Base-by-base conservation (phyloP, 495 filamentous ascomycete genomes). In the Achaetomiella virescens region DNA sequence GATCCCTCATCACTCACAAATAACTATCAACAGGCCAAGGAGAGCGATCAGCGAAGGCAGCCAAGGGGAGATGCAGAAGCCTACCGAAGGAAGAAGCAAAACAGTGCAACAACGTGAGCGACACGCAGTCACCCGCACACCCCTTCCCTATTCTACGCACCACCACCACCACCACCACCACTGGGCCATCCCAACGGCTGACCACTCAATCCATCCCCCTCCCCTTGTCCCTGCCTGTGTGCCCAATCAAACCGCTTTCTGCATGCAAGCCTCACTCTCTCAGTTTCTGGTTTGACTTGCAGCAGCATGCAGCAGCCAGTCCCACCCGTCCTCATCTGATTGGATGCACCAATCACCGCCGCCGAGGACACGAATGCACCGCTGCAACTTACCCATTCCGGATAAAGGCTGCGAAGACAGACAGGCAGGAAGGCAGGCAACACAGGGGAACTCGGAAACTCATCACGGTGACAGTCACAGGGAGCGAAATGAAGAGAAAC, bases 181-280 rank as follows among this genome's bases (percentile, higher is more conserved):
- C 27, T 31, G n/a, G n/a, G n/a, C 27, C 27, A 6, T 2, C 15
- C 5, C 36, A 38, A 38, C 36, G 36, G 36, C 36, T 15, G 36
- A 11, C 36, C 15, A n/a, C 27, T 5, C 27, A 31, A 35, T 38
- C 17, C 36, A 38, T 38, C 14, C 36, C 29, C 9, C 31, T n/a
- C n/a, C n/a, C n/a, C n/a, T n/a, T n/a, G n/a, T n/a, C n/a, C n/a
- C n/a, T n/a, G n/a, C n/a, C n/a, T 31, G 46, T 33, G 20, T 49
- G 46, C 48, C 49, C 27, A 52, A 22, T 29, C 33, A 51, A 27
- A 15, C 1, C 18, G 0, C 8, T 18, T 22, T 21, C 24, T 40
- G 33, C 35, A 51, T 40, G 48, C 48, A 51, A 51, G 48, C 48
- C 48, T 52, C 37, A 42, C 24, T 5, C 9, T 31, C 21, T 22